Evolutionary conservation across 805 yeast species (phyloP), one percentile per base, ranked within the genome.

Genomic region (Cyberlindnera japonica): DNA sequence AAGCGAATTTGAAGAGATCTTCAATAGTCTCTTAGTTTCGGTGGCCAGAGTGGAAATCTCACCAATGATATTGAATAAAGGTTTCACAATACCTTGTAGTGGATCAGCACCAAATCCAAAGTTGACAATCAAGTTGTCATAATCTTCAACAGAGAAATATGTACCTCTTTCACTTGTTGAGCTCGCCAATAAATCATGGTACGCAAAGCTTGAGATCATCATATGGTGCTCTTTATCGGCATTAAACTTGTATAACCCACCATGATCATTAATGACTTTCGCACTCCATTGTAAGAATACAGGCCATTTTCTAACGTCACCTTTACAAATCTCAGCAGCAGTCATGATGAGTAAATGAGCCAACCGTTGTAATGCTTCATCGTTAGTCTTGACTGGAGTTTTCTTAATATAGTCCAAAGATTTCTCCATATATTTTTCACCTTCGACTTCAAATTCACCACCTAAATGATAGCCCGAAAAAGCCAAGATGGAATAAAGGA

Each of bases 311-410:
- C 71, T 71, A 25, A 83, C 87, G 58, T 86, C 95, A 7, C 95
- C 95, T 48, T 79, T 74, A 61, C 91, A 85, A 38, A 86, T 83
- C 54, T 84, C 89, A 1, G 86, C 90, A n/a, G 83, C 87, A 49
- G 84, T 75, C 37, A 85, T 66, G 37, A 86, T 75, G 46, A 85
- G 61, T 38, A 82, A 65, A 14, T 81, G 75, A 1, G 95, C 90
- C 33, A 85, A 57, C 44, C 81, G 71, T 47, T 51, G 64, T 37
- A 59, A 44, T 43, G 51, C 48, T 10, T 54, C 55, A 15, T 45
- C 33, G 24, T 57, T 58, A 3, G 47, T 41, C 26, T 35, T 40
- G n/a, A 47, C 41, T 4, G 69, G 68, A 3, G 61, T 58, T 3
- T 53, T 53, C 24, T 59, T 57, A 32, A 75, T 58, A 45, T 69